Evolutionary conservation across 257 asterid species (phyloP), one percentile per base, ranked within the genome.

Genomic region (Solanum rostratum): DNA sequence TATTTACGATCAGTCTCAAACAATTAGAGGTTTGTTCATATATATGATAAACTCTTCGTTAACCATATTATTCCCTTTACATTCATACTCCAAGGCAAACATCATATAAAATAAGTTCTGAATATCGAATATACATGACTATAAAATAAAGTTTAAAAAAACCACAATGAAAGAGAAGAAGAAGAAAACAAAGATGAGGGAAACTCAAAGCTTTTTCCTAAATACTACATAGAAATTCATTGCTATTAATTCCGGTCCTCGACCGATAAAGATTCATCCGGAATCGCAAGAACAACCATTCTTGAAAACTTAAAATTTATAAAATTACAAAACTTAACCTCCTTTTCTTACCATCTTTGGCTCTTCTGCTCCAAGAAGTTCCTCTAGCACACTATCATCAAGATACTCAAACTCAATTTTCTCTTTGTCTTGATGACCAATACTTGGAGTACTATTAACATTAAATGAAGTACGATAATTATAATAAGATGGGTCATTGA

Each of bases 291-390:
- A 10, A 19, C 24, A n/a, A 45, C n/a, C n/a, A n/a, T 45, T 45
- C 50, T 45, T 45, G 50, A 19, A 33, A 55, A 57, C 30, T n/a
- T 57, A 59, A n/a, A 59, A 22, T 10, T 59, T 65, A 33, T 33
- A 15, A 65, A 66, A 66, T 33, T 16, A 8, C 46, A 66, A 68
- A 16, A 12, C 18, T 49, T 15, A 76, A 50, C 63, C 63, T 50
- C 57, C 10, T 19, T 29, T 78, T 78, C 82, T 50, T 2, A 13
- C 62, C 53, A 63, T 20, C 13, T 81, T 81, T 70, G 29, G 5
- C 29, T 83, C 85, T 24, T 83, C 85, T 18, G 12, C 79, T 9
- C 78, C 85, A 45, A 83, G 85, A 65, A 83, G 80, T 59, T 45
- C 49, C 66, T 83, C 66, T 39, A 83, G 6, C 22, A 83, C 57